Evolutionary conservation across 352 stramenopile species (phyloP), one percentile per base, ranked within the genome.

Genomic region (Phytophthora lateralis): DNA sequence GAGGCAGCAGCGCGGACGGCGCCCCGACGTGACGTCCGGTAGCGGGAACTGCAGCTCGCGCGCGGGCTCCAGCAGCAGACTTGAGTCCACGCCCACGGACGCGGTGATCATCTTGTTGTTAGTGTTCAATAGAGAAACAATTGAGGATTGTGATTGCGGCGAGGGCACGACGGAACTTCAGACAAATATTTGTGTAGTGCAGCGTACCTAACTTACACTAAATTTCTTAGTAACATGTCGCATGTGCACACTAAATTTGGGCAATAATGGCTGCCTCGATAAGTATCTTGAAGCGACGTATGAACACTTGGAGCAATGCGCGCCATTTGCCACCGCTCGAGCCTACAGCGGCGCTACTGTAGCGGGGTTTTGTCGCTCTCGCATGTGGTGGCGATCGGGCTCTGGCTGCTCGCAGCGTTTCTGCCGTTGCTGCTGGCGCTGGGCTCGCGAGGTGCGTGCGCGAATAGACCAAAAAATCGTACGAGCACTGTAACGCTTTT

Each of bases 71-170:
- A 94, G 60, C 63, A 94, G 55, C 43, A 94, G 59, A 53, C 76
- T 91, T 50, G 82, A 94, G 73, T 79, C 88, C 21, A 82, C 72
- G 48, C 71, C 76, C 30, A 94, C 81, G 27, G 78, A 82, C 39
- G 85, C 85, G 2, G 78, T 84, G 76, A 91, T 90, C 80, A 90
- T 89, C 26, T 8, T 5, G 20, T 66, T 11, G 37, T 41, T 12
- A 18, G 4, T 53, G 8, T 17, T 27, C 26, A 29, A 29, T 7
- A 4, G 6, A 29, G 26, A 29, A 29, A 37, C 35, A 44, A 54
- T 47, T 41, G 20, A 12, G 8, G 55, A 63, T 63, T 63, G 55
- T 65, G 49, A 59, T 34, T 42, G 18, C 6, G 26, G 10, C 45
- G n/a, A 21, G 35, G 45, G 12, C 12, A 39, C 34, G 34, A 15